Conservation (phyloP, 176 grass and related monocot species). For the Phoenix dactylifera region DNA sequence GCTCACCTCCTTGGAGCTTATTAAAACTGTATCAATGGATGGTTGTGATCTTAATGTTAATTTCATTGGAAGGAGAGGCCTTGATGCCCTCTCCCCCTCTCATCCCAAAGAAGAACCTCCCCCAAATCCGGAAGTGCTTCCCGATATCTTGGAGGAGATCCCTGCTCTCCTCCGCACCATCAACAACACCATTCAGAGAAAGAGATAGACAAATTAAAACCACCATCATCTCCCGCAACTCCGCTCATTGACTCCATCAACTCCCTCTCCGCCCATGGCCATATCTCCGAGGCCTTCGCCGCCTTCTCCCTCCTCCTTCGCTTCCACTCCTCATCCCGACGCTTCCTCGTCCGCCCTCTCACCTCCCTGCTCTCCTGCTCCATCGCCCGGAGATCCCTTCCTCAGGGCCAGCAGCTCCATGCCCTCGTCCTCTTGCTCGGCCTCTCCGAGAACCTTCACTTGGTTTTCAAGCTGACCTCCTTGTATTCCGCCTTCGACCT, state of each 20-base stretch:
- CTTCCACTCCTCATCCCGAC: constrained; percentile 11
- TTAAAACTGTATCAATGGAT: too few species aligned
- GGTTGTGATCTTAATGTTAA: too few species aligned
- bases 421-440: constrained; percentile 38
- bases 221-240: too few species aligned
- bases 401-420: constrained; percentile 17
- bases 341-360: constrained; percentile 29
- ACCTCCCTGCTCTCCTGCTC: constrained; percentile 16
- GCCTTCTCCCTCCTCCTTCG: constrained; percentile 35
- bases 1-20: too few species aligned
- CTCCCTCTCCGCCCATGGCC: constrained; percentile 8
- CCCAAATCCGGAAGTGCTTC: too few species aligned
- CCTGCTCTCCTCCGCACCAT: too few species aligned
- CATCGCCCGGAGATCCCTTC: constrained; percentile 5
- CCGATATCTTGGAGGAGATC: too few species aligned
- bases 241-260: constrained; percentile 7
- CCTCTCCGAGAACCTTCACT: constrained; percentile 17
- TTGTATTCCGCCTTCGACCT: constrained; percentile 26
- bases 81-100: too few species aligned
- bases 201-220: too few species aligned
- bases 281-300: constrained; percentile 24
- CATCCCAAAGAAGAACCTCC: too few species aligned
- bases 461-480: constrained; percentile 32
- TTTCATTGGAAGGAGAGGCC: background rate
- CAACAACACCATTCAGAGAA: too few species aligned